phyloP scores from a whole-genome alignment of 2,329 filamentous ascomycete genomes.

The Podosphaera xanthii region DNA sequence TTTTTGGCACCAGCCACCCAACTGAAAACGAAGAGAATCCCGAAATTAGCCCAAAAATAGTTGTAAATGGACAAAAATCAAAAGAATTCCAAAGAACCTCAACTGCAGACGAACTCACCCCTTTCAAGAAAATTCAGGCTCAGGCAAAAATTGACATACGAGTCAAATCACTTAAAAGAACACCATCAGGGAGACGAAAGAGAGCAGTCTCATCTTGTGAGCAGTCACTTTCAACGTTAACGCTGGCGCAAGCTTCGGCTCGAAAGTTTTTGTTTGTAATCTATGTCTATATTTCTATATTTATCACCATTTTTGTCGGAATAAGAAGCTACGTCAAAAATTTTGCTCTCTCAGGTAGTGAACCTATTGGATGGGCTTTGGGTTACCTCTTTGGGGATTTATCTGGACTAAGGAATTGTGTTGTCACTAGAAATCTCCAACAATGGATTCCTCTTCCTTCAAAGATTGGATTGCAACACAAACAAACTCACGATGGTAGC shows the following conservation, averaged over 20 bases:
- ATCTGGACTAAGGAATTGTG: conserved; percentile 44
- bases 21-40: too few relatives aligned
- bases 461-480: conserved; percentile 13
- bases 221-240: conserved; percentile 58
- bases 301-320: conserved; percentile 42
- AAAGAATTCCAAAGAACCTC: too few relatives aligned
- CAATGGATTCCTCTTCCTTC: conserved; percentile 53
- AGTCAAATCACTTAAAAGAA: conserved; percentile 18
- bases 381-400: conserved; percentile 74
- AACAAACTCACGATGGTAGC: conserved; percentile 25
- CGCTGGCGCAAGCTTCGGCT: conserved; percentile 48
- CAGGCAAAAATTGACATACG: too few relatives aligned
- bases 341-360: conserved; percentile 44
- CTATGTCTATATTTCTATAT: conserved; percentile 50
- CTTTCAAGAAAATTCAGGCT: too few relatives aligned
- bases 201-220: conserved; percentile 39
- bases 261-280: conserved; percentile 68
- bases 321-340: conserved; percentile 46
- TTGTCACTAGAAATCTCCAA: conserved; percentile 44
- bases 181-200: conserved; percentile 42
- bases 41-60: too few relatives aligned
- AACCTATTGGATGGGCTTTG: conserved; percentile 82
- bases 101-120: too few relatives aligned
- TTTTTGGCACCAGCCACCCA: too few relatives aligned
- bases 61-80: too few relatives aligned